Evolutionary conservation across 83 land plant species (phyloP).

Genomic region (Picea engelmannii): DNA sequence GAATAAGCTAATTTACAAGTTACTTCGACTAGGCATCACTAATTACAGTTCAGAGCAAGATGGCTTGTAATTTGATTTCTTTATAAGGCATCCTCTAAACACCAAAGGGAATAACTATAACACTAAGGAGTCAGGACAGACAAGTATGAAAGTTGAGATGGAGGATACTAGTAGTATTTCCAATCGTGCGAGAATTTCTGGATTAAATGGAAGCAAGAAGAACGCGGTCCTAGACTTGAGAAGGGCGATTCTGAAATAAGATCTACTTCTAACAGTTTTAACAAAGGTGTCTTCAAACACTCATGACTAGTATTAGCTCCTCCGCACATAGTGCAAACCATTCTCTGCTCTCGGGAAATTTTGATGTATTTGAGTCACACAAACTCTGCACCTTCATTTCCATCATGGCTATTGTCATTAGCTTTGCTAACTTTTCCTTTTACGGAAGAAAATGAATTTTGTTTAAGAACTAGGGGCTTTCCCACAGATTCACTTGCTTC

Average conservation of each 20-base stretch:
- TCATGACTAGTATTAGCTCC: neutral
- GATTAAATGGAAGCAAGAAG: neutral
- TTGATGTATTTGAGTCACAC: slow-evolving; percentile 4
- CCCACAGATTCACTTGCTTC: slow-evolving; percentile 6
- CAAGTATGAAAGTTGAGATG: neutral
- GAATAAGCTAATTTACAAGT: slow-evolving; percentile 9
- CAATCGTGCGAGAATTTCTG: neutral
- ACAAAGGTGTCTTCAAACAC: slow-evolving; percentile 1
- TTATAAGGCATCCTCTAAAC: neutral
- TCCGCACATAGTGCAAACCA: neutral
- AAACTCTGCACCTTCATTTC: neutral
- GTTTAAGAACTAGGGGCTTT: neutral
- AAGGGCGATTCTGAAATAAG: neutral
- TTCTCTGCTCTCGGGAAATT: neutral
- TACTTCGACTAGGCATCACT: slow-evolving; percentile 2
- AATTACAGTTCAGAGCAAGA: neutral
- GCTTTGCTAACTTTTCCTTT: neutral
- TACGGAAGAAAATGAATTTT: slow-evolving; percentile 9
- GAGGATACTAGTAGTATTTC: neutral
- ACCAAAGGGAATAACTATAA: neutral
- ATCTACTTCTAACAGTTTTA: slow-evolving; percentile 3
- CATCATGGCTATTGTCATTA: neutral
- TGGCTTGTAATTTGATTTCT: neutral
- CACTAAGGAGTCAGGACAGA: neutral
- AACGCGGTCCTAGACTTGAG: neutral